A percentile compares a stretch with the other conserved stretches of the same genome.
phyloP scores from a whole-genome alignment of 306 rosid genomes.

The Vigna unguiculata region DNA sequence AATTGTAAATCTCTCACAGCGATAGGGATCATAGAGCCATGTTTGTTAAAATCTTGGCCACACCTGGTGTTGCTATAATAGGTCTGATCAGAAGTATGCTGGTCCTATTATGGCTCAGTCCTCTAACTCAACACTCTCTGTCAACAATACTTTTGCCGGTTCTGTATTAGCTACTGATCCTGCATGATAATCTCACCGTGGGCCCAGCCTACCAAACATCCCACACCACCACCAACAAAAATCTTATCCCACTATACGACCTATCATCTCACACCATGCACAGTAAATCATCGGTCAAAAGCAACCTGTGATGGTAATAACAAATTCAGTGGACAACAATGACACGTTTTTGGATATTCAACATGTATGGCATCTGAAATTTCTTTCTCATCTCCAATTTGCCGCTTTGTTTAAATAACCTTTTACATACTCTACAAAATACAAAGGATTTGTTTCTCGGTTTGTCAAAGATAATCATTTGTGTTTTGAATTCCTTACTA shows the following conservation, averaged over 20 bases:
- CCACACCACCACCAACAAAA: no score
- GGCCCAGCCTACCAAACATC: neutral
- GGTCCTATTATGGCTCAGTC: conserved; percentile 1
- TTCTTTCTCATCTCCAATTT: no score
- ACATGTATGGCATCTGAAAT: no score
- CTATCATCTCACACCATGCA: neutral
- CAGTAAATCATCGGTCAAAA: neutral
- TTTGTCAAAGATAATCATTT: no score
- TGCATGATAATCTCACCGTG: neutral
- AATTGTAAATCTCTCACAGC: neutral
- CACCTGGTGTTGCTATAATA: neutral
- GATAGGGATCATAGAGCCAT: neutral
- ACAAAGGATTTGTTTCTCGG: no score
- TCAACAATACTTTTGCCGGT: neutral
- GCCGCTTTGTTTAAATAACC: no score
- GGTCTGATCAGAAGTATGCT: neutral
- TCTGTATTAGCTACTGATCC: neutral
- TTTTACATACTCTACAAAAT: no score
- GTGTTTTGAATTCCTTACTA: no score
- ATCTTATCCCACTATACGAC: neutral
- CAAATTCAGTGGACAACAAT: no score
- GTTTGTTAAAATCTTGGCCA: neutral
- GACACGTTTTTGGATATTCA: no score
- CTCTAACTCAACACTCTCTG: neutral
- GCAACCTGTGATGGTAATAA: neutral